Evolutionary conservation across 2,329 filamentous ascomycete genomes (phyloP), one percentile per base, ranked within the genome.

Genomic region (Ophiobolus disseminans): DNA sequence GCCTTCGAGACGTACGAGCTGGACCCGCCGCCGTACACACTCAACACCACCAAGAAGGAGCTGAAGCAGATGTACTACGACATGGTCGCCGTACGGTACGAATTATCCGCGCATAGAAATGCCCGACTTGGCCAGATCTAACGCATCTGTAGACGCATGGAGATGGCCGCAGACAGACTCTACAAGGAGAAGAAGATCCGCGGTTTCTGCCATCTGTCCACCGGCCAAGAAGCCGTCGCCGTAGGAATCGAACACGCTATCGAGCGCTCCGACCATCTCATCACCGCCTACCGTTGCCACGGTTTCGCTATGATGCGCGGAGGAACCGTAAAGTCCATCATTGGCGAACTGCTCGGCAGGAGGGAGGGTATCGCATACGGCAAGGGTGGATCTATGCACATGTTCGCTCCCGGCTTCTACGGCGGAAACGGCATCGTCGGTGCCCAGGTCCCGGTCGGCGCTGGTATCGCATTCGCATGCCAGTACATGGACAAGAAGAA

Each of bases 131-230:
- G 10, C 39, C 36, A 41, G 6, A 38, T 32, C 62, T 65, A 50
- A 65, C 47, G 17, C 35, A 28, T 53, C 32, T 57, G 46, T 67
- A 96, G 92, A 80, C 94, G 96, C 77, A 96, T 99, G 94, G 94
- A 99, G 80, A 96, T 99, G 93, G 92, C 93, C 63, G 91, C 94
- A 80, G 94, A 99, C 76, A 86, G 93, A 75, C 83, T 99, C 72
- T 99, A 99, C 90, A 99, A 99, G 84, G 94, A 97, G 83, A 99
- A 99, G 88, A 97, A 99, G 85, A 97, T 99, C 69, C 90, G 94
- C 69, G 94, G 94, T 80, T 99, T 99, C 89, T 99, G 94, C 82
- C 94, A 99, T 81, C 80, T 99, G 78, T 97, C 94, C 50, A 96
- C 89, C 51, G 94, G 94, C 57, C 94, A 99, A 80, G 94, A 99